Evolutionary conservation across 768 basidiomycete species (phyloP).

Genomic region (Mycena metata): DNA sequence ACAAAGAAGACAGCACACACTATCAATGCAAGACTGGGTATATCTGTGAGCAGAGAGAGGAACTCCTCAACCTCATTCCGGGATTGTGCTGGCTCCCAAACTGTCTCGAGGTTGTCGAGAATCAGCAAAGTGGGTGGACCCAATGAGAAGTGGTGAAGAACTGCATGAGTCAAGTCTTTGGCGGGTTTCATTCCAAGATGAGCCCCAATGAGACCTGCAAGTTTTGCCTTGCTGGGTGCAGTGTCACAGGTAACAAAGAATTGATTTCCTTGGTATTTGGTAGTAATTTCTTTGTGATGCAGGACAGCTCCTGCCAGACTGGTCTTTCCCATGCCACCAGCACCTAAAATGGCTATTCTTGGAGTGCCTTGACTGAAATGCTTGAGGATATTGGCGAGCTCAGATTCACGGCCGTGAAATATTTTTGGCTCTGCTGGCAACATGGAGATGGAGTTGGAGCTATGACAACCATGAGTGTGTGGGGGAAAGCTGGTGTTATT

Average conservation of each 20-base stretch:
- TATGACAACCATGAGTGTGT: background rate
- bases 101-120: slow-evolving; percentile 18
- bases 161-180: background rate
- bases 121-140: background rate
- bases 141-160: background rate
- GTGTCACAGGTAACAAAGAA: slow-evolving; percentile 6
- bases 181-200: background rate
- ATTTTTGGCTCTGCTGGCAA: slow-evolving; percentile 8
- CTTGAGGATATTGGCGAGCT: background rate
- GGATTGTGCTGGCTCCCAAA: background rate
- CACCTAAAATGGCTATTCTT: slow-evolving; percentile 13
- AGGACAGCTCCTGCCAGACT: background rate
- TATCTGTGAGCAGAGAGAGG: background rate
- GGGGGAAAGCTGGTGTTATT: no score
- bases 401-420: slow-evolving; percentile 9
- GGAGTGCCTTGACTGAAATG: background rate
- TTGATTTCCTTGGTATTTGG: background rate
- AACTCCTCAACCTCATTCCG: slow-evolving; percentile 4
- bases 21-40: background rate
- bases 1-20: background rate
- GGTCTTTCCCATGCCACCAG: slow-evolving; percentile 17
- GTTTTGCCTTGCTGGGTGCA: background rate
- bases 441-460: slow-evolving; percentile 8
- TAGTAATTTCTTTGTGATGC: background rate
- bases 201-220: background rate